Evolutionary conservation across 257 asterid species (phyloP), one percentile per base, ranked within the genome.

Genomic region (Cordia subcordata): DNA sequence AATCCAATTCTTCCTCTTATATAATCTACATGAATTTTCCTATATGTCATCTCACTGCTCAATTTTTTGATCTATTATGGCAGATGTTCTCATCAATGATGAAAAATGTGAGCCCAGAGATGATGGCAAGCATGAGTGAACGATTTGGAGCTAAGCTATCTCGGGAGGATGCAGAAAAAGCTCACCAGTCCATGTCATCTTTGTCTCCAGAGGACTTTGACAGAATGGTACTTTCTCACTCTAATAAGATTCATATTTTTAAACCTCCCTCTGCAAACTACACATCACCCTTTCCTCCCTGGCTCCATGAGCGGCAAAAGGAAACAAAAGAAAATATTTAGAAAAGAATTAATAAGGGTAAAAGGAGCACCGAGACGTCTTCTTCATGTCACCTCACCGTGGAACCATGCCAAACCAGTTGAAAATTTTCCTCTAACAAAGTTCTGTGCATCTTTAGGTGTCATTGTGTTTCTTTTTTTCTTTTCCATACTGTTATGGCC

Each of bases 161-260:
- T 19, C 95, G 74, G 9, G 97, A 87, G 73, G 99, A 89, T 68
- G 97, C 97, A n/a, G 99, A 82, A 76, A 89, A 78, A 77, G 99
- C 99, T 64, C 99, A 93, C 62, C 95, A 89, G 71, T 92, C 99
- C 66, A 93, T 93, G 96, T 80, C 99, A 60, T 85, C 97, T 45
- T 57, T 93, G 73, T 86, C 97, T 9, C 95, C 97, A 1, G 95
- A 87, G n/a, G 78, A 84, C 67, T 79, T 93, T 89, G 99, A 93
- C 68, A 72, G 57, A 67, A 86, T 93, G 97, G 99, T 93, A 68
- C 37, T 65, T 65, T 15, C 39, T 60, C 56, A 27, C 62, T 32
- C 15, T 49, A 17, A 35, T 8, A 18, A n/a, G 21, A 57, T 20
- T 13, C 33, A 4, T 1, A 19, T 13, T 14, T 4, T 27, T 5